Base-by-base conservation (phyloP, 352 stramenopile species). In the Phytophthora nicotianae region DNA sequence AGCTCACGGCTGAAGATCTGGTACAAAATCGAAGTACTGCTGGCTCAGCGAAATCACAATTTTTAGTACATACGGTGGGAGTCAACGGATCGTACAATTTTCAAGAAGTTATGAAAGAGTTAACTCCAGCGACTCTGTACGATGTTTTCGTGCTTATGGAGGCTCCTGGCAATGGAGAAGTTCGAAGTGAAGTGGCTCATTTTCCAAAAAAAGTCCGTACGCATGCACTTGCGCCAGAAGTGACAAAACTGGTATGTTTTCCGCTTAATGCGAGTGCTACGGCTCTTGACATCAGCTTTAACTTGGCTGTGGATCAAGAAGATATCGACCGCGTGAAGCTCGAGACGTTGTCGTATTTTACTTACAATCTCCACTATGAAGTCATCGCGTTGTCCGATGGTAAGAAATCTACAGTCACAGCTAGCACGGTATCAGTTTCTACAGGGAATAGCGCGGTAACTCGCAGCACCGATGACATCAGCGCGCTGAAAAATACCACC, bases 91-190 rank as follows among this genome's bases (percentile, higher is more conserved):
- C 51, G 4, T 61, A 54, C 6, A 46, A 23, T 4, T 65, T 78
- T 20, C 50, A 74, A 24, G 74, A 73, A 32, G 14, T 53, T 0
- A 35, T 88, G 0, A 42, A 58, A 3, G 58, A 49, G 1, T 58
- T 92, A n/a, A 35, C 43, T 0, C 68, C 83, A 0, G 74, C 81
- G 5, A 91, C 79, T 13, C 50, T 77, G 21, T 92, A 91, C 55
- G 81, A 93, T 8, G 17, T 87, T 5, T 66, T 88, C 21, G 14
- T 86, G 3, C 66, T 89, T 14, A 77, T 81, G 0, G 81, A 95
- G 63, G 74, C 86, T 0, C 26, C 72, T 5, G 84, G 82, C 2
- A 65, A 50, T n/a, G 80, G 79, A 40, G 50, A 58, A 3, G 84
- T 95, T 13, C 74, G 73, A 24, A 86, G 79, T 43, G 57, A 77